Evolutionary conservation across 2,329 filamentous ascomycete genomes (phyloP).

Genomic region (Fusarium aywerte): DNA sequence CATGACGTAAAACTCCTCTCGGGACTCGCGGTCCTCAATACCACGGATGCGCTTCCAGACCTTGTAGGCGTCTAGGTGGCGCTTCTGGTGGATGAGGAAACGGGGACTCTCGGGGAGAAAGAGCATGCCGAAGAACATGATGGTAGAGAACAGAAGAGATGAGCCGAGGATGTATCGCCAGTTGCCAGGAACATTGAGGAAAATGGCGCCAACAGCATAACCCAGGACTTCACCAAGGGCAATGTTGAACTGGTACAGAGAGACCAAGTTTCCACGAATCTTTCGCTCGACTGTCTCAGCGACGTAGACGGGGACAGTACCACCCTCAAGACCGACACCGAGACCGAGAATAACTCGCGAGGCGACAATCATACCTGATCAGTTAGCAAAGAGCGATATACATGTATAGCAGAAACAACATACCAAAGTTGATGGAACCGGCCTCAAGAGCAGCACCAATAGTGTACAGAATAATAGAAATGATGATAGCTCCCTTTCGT

Average conservation of each 20-base stretch:
- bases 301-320: slow-evolving; percentile 79
- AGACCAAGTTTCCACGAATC: slow-evolving; percentile 77
- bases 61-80: slow-evolving; percentile 58
- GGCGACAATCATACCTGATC: slow-evolving; percentile 70
- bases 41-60: slow-evolving; percentile 81
- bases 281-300: slow-evolving; percentile 75
- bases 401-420: rapidly evolving
- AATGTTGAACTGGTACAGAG: slow-evolving; percentile 80
- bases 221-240: slow-evolving; percentile 79
- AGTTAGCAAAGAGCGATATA: background rate
- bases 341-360: slow-evolving; percentile 75
- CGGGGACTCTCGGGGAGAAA: slow-evolving; percentile 77
- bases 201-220: slow-evolving; percentile 78
- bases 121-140: slow-evolving; percentile 66
- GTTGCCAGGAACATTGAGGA: slow-evolving; percentile 74
- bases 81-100: slow-evolving; percentile 75
- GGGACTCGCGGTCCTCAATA: slow-evolving; percentile 63
- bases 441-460: slow-evolving; percentile 75
- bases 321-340: slow-evolving; percentile 78
- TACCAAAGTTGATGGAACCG: slow-evolving; percentile 71
- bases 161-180: slow-evolving; percentile 81
- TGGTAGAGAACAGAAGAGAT: slow-evolving; percentile 72
- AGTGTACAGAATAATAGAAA: slow-evolving; percentile 76
- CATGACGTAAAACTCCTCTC: slow-evolving; percentile 79
- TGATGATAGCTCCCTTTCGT: slow-evolving; percentile 74